Evolutionary conservation across 2,329 filamentous ascomycete genomes (phyloP).

Genomic region (Orbilia brochopaga): DNA sequence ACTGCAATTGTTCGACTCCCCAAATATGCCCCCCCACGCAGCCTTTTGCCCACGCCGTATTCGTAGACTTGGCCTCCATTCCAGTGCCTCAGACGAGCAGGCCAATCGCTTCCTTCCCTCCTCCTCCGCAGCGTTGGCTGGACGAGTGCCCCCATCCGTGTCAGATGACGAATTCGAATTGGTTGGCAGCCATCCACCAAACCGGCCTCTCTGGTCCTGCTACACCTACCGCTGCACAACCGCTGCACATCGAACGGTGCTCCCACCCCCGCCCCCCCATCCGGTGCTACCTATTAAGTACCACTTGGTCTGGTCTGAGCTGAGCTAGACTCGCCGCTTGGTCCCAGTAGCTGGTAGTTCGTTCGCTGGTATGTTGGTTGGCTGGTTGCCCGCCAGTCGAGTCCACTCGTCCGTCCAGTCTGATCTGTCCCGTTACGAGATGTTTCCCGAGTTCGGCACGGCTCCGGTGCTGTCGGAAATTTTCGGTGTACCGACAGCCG

Average conservation of each 20-base stretch:
- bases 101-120: slow-evolving; percentile 20
- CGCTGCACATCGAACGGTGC: slow-evolving; percentile 35
- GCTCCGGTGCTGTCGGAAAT: slow-evolving; percentile 37
- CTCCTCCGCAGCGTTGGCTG: background rate
- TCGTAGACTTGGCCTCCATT: background rate
- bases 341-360: background rate
- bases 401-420: background rate
- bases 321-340: no score
- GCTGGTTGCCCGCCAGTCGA: background rate
- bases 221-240: slow-evolving; percentile 25
- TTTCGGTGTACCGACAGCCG: slow-evolving; percentile 46
- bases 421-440: background rate
- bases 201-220: slow-evolving; percentile 20
- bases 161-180: slow-evolving; percentile 32
- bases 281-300: background rate
- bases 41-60: no score
- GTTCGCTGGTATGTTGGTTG: background rate
- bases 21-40: background rate
- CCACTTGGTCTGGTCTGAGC: no score
- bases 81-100: no score
- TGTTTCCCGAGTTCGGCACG: slow-evolving; percentile 45
- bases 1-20: slow-evolving; percentile 8
- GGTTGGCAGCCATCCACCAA: slow-evolving; percentile 18
- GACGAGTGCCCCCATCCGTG: slow-evolving; percentile 12
- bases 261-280: slow-evolving; percentile 20